Evolutionary conservation across 768 basidiomycete species (phyloP).

Genomic region (Auriscalpium orientale): DNA sequence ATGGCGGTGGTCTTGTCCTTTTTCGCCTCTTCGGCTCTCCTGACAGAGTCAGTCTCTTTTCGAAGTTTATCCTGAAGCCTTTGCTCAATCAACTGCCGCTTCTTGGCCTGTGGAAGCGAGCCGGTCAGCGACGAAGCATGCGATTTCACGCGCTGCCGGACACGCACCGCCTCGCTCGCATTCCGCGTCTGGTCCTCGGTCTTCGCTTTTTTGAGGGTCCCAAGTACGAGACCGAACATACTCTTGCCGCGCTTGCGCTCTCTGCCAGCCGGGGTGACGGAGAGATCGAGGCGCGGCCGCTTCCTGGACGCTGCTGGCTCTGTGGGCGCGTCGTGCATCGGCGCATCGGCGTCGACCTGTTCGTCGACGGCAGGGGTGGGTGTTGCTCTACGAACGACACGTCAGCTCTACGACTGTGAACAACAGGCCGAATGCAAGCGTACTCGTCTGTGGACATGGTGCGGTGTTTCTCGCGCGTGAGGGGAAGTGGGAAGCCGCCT

Average conservation of each 20-base stretch:
- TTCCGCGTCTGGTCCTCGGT: slow-evolving; percentile 78
- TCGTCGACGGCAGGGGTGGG: slow-evolving; percentile 3
- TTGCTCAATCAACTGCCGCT: slow-evolving; percentile 75
- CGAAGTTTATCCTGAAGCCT: slow-evolving; percentile 78
- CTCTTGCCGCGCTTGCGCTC: slow-evolving; percentile 81
- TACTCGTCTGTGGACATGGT: slow-evolving; percentile 16
- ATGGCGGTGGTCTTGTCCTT: slow-evolving; percentile 72
- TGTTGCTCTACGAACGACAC: not conserved
- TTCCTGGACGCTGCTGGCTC: slow-evolving; percentile 37
- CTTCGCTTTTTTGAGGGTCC: slow-evolving; percentile 83
- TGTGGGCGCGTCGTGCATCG: slow-evolving; percentile 16
- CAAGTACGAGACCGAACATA: slow-evolving; percentile 80
- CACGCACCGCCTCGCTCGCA: slow-evolving; percentile 72
- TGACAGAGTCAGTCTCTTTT: slow-evolving; percentile 81
- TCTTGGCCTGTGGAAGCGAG: slow-evolving; percentile 53
- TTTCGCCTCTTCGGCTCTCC: slow-evolving; percentile 79
- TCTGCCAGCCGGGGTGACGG: slow-evolving; percentile 31
- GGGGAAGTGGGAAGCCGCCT: slow-evolving; percentile 1
- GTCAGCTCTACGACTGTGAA: slow-evolving; percentile 11
- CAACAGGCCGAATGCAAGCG: slow-evolving; percentile 1
- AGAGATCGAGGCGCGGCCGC: slow-evolving; percentile 69
- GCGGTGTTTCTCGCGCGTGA: not conserved
- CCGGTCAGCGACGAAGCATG: not conserved
- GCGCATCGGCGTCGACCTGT: slow-evolving; percentile 9
- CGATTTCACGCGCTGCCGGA: not conserved